Percentiles rank a stretch among this genome's conserved stretches.
Conservation (phyloP, 805 yeast genomes). For the Cyberlindnera amylophila region DNA sequence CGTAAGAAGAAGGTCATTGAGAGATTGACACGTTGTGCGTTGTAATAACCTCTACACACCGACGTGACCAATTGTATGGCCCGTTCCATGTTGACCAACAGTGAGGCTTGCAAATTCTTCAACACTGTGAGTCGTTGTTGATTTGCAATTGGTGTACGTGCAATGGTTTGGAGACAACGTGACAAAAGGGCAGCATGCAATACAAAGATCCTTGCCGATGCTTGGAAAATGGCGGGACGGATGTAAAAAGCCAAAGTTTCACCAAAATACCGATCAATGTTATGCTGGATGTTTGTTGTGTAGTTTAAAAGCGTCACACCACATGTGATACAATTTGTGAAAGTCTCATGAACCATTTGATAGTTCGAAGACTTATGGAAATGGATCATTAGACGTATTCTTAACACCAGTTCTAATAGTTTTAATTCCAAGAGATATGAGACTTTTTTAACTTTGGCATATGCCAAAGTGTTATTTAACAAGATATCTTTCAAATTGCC, state of each 20-base stretch:
- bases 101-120: constrained; percentile 1
- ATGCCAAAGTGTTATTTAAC: constrained; percentile 6
- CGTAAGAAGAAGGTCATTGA: constrained; percentile 13
- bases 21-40: constrained; percentile 18
- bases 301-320: constrained; percentile 31
- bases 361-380: constrained; percentile 33
- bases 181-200: not conserved
- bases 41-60: constrained; percentile 13
- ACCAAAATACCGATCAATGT: constrained; percentile 33
- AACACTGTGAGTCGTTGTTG: not conserved
- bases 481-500: constrained; percentile 22
- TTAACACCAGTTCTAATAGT: constrained; percentile 31
- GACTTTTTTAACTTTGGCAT: constrained; percentile 23
- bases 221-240: constrained; percentile 1
- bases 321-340: constrained; percentile 25
- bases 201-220: not conserved
- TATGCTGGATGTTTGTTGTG: constrained; percentile 30
- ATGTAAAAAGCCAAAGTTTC: constrained; percentile 1
- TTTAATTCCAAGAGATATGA: constrained; percentile 26
- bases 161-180: constrained; percentile 3
- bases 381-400: constrained; percentile 34
- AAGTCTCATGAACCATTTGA: constrained; percentile 29
- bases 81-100: constrained; percentile 2
- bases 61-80: not conserved
- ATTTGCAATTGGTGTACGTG: not conserved